A percentile compares a stretch with the other conserved stretches of the same genome.
Conservation (phyloP, 345 rosid species). For the Erodium maritimum region DNA sequence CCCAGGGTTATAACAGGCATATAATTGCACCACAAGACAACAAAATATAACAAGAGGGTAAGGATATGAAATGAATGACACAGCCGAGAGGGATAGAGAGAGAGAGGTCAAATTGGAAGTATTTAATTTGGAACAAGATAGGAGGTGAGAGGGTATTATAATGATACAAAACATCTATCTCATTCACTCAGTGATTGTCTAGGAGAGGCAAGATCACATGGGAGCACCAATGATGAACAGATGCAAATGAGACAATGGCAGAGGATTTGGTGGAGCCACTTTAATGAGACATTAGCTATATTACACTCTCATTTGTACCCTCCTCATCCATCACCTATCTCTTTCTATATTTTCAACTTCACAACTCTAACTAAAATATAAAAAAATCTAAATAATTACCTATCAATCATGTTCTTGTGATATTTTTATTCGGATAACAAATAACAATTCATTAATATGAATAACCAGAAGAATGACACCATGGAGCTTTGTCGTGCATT, state of each 20-base stretch:
- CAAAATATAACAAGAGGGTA: too few relatives aligned
- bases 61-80: too few relatives aligned
- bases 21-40: too few relatives aligned
- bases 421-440: too few relatives aligned
- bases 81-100: too few relatives aligned
- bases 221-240: constrained; percentile 34
- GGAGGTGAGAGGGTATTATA: not conserved
- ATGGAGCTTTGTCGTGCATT: constrained; percentile 9
- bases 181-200: not conserved
- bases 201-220: constrained; percentile 51
- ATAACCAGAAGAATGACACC: constrained; percentile 8
- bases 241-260: constrained; percentile 46
- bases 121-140: not conserved
- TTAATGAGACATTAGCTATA: constrained; percentile 18
- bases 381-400: too few relatives aligned
- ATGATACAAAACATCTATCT: not conserved
- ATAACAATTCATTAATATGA: too few relatives aligned
- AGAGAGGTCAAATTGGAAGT: not conserved
- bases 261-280: constrained; percentile 60
- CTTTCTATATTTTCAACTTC: not conserved
- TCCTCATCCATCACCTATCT: constrained; percentile 10
- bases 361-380: too few relatives aligned
- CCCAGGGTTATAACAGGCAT: too few relatives aligned
- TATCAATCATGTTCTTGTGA: too few relatives aligned
- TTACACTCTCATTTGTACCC: constrained; percentile 20